A percentile compares a stretch with the other conserved stretches of the same genome.
phyloP scores from a whole-genome alignment of 2,329 filamentous ascomycete species.

The Fusarium irregulare region DNA sequence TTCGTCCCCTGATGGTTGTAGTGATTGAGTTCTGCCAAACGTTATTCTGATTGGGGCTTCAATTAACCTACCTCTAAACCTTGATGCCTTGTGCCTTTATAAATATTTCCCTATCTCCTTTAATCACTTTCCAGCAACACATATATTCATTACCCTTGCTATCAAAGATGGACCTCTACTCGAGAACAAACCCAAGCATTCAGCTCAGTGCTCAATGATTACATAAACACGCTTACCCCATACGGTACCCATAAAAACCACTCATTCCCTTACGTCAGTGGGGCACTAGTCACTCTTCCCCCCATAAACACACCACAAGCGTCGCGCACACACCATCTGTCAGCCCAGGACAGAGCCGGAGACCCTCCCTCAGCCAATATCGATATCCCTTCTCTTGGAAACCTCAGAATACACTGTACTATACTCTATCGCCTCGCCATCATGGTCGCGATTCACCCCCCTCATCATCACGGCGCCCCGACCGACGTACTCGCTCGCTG shows the following conservation, averaged over 20 bases:
- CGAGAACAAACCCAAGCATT: not conserved
- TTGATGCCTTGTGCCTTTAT: not conserved
- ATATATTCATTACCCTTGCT: not conserved
- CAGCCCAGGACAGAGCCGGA: not conserved
- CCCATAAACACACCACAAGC: constrained; percentile 9
- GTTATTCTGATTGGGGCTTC: not conserved
- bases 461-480: constrained; percentile 5
- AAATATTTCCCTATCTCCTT: not conserved
- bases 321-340: constrained; percentile 18
- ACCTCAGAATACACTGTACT: not conserved
- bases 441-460: constrained; percentile 23
- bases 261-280: constrained; percentile 18
- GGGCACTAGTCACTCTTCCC: constrained; percentile 14
- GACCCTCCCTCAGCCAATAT: not conserved
- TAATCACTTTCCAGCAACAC: not conserved
- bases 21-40: not conserved
- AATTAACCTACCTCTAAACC: fast-evolving
- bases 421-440: not conserved
- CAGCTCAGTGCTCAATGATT: constrained; percentile 1
- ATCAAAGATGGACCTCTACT: no score
- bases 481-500: constrained; percentile 45
- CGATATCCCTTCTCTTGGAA: not conserved
- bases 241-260: constrained; percentile 26
- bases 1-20: not conserved
- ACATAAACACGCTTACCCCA: constrained; percentile 29